Evolutionary conservation across 306 rosid genomes (phyloP).

Genomic region (Hippophae gyantsensis): DNA sequence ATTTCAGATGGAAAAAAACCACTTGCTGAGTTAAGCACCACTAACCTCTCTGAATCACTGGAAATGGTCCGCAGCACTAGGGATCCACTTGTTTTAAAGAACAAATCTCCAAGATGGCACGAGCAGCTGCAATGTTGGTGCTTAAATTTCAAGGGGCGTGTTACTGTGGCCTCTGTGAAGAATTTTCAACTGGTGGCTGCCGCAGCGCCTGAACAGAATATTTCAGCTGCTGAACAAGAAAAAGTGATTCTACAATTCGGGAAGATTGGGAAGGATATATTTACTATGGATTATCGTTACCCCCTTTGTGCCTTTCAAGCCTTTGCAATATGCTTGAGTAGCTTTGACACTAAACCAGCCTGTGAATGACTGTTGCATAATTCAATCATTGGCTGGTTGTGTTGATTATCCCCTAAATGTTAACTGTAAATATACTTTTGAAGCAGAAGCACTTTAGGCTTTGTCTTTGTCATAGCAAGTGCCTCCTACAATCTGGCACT

Average conservation of each 20-base stretch:
- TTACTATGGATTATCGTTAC: conserved; percentile 92
- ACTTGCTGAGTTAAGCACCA: conserved; percentile 28
- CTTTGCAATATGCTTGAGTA: conserved; percentile 82
- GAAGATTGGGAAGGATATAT: conserved; percentile 87
- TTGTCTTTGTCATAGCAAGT: conserved; percentile 20
- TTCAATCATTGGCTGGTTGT: conserved; percentile 7
- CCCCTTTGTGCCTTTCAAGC: conserved; percentile 98
- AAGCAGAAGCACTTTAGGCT: conserved; percentile 23
- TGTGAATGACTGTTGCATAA: conserved; percentile 56
- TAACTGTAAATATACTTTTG: conserved; percentile 37
- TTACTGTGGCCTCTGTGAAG: conserved; percentile 90
- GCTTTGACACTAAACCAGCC: conserved; percentile 96
- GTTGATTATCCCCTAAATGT: conserved; percentile 21
- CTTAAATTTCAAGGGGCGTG: conserved; percentile 89
- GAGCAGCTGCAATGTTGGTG: conserved; percentile 98
- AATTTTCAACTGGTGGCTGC: conserved; percentile 91
- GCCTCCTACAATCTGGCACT: conserved; percentile 21
- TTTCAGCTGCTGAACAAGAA: conserved; percentile 65
- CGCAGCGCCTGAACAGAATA: conserved; percentile 49
- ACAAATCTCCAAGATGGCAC: conserved; percentile 90
- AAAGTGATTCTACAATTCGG: conserved; percentile 83
- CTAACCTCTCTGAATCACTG: conserved; percentile 12
- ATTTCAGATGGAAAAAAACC: conserved; percentile 40
- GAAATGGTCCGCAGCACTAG: conserved; percentile 20
- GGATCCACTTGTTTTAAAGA: conserved; percentile 61